Percentiles rank a stretch among this genome's conserved stretches.
Evolutionary conservation across 1,284 basidiomycete genomes (phyloP).

Genomic region (Fomitopsis palustris): DNA sequence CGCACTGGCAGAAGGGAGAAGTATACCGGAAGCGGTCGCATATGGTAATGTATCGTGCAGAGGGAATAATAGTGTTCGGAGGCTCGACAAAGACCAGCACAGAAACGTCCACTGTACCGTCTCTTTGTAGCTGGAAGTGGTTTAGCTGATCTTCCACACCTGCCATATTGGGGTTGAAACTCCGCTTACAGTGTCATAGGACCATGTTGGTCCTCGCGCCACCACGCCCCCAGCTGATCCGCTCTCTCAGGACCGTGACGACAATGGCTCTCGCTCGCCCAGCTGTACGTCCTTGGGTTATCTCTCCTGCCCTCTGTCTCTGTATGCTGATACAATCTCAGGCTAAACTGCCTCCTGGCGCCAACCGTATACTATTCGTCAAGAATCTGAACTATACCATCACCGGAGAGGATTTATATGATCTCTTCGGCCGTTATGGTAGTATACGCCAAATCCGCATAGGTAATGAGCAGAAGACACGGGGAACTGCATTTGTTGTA

Average conservation of each 20-base stretch:
- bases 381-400: constrained; percentile 96
- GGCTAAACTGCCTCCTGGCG: constrained; percentile 83
- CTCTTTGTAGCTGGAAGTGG: neutral
- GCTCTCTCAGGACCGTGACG: neutral
- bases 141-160: constrained; percentile 1
- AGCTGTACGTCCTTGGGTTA: constrained; percentile 41
- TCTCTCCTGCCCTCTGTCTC: neutral
- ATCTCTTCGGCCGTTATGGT: constrained; percentile 97
- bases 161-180: constrained; percentile 9
- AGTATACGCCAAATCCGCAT: constrained; percentile 94
- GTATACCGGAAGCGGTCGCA: too few species aligned
- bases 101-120: neutral
- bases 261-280: constrained; percentile 63
- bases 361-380: constrained; percentile 82
- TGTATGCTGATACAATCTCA: constrained; percentile 22
- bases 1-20: too few species aligned
- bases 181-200: constrained; percentile 4
- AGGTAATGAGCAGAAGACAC: constrained; percentile 89
- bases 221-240: constrained; percentile 3
- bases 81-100: neutral
- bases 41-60: too few species aligned
- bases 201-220: constrained; percentile 8
- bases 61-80: too few species aligned
- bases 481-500: constrained; percentile 95
- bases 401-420: constrained; percentile 91